Percentiles rank a stretch among this genome's conserved stretches.
Conservation (phyloP, 495 filamentous ascomycete species). For the Daldinia decipiens region DNA sequence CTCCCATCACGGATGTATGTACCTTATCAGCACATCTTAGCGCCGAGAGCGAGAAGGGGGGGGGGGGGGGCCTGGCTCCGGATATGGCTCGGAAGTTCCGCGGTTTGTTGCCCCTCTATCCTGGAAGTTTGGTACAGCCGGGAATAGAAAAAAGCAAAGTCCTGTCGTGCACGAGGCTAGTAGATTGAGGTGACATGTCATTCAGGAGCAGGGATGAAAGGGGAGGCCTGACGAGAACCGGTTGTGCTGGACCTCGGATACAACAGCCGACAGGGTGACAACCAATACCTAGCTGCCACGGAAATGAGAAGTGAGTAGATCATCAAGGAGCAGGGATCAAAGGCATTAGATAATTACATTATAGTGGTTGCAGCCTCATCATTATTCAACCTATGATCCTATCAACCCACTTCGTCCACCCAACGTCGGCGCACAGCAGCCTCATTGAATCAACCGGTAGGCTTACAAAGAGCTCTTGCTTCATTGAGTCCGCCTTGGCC, state of each 20-base stretch:
- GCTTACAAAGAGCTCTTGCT: constrained; percentile 49
- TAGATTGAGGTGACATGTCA: constrained; percentile 44
- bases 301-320: constrained; percentile 47
- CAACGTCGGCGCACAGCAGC: constrained; percentile 47
- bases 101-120: constrained; percentile 32
- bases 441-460: constrained; percentile 49
- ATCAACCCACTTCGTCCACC: constrained; percentile 50
- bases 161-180: constrained; percentile 35
- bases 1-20: constrained; percentile 1
- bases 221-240: constrained; percentile 23
- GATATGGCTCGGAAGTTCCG: constrained; percentile 35
- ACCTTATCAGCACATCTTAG: constrained; percentile 28
- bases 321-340: constrained; percentile 39
- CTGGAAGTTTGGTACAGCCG: constrained; percentile 39
- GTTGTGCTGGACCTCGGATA: constrained; percentile 35
- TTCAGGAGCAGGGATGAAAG: constrained; percentile 16
- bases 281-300: constrained; percentile 42
- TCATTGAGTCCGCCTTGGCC: constrained; percentile 42
- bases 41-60: constrained; percentile 19
- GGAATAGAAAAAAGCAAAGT: constrained; percentile 36
- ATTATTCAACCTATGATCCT: constrained; percentile 48
- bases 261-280: constrained; percentile 39
- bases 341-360: constrained; percentile 46
- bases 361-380: constrained; percentile 42
- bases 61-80: constrained; percentile 27